Evolutionary conservation across 2,329 filamentous ascomycete genomes (phyloP), one percentile per base, ranked within the genome.

Genomic region (Fusarium neocosmosporiellum): DNA sequence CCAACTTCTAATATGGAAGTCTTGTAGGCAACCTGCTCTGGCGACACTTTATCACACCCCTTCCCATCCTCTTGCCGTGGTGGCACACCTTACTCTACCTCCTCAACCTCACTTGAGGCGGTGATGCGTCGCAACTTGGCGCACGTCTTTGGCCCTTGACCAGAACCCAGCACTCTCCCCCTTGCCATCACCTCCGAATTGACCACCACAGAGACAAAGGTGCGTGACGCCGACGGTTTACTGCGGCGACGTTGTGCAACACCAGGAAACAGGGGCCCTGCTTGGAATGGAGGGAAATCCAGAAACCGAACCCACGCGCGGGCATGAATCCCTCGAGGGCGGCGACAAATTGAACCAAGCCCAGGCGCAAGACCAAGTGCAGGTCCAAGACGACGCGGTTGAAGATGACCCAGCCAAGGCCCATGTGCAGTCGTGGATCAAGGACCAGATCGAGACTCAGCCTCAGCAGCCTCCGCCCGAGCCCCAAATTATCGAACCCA

Each of bases 211-310:
- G 46, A 68, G 63, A 43, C 11, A 43, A 31, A 20, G 27, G 48
- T 53, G 48, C 39, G 36, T 14, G 55, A 37, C 37, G 31, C 57
- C 22, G 57, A 34, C 46, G 37, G 67, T 22, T 20, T 8, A 13
- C 13, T 60, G 29, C 43, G 39, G 59, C 61, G 48, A 53, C 48
- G 18, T 64, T 68, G 68, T 68, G 41, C 60, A 65, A 61, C 59
- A 48, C 53, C 58, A 53, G n/a, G 36, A 66, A 61, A 63, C 39
- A 68, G 48, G 39, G 48, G 48, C 22, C 36, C 64, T 53, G 24
- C 18, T 59, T 74, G 75, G 75, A 73, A 79, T 79, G 78, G 77
- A 79, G 64, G 74, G 66, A 72, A 76, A 76, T 73, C 43, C 67
- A 72, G 71, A 73, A 62, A 22, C 53, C 48, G 71, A 72, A 48